phyloP scores from a whole-genome alignment of 176 grass and related monocot genomes.

The Oryza australiensis region DNA sequence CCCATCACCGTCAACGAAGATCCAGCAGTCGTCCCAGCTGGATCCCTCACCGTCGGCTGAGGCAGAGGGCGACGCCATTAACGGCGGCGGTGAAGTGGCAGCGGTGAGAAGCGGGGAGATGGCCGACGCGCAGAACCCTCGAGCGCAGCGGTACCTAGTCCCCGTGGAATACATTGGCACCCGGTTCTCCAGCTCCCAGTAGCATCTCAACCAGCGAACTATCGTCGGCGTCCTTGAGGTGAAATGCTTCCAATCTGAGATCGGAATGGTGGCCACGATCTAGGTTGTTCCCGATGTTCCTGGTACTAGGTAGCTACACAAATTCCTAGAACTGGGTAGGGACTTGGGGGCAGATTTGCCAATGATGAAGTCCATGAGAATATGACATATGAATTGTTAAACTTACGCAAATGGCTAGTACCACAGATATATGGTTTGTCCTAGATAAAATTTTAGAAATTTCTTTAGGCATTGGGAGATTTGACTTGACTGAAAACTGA shows the following conservation, averaged over 20 bases:
- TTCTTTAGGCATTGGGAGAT: neutral
- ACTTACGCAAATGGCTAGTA: neutral
- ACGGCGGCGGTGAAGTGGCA: neutral
- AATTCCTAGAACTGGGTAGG: neutral
- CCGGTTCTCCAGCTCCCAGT: slow-evolving; percentile 84
- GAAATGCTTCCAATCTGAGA: slow-evolving; percentile 14
- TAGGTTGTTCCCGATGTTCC: neutral
- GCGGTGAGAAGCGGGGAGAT: slow-evolving; percentile 29
- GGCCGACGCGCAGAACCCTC: slow-evolving; percentile 42
- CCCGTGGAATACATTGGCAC: slow-evolving; percentile 86
- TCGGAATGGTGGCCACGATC: neutral
- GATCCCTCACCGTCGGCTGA: slow-evolving; percentile 19
- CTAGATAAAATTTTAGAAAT: neutral
- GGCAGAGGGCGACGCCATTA: neutral
- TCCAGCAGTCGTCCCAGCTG: slow-evolving; percentile 32
- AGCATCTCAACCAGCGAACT: slow-evolving; percentile 78
- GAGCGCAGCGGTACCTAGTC: slow-evolving; percentile 77
- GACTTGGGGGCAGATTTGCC: neutral
- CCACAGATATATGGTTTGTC: neutral
- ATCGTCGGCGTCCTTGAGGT: slow-evolving; percentile 89
- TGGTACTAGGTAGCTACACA: neutral
- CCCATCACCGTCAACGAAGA: slow-evolving; percentile 32
- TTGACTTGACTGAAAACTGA: no score
- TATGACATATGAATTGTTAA: neutral
- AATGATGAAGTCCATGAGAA: neutral